A percentile compares a stretch with the other conserved stretches of the same genome.
Evolutionary conservation across 108 stramenopile genomes (phyloP).

Genomic region (Asterionellopsis glacialis): DNA sequence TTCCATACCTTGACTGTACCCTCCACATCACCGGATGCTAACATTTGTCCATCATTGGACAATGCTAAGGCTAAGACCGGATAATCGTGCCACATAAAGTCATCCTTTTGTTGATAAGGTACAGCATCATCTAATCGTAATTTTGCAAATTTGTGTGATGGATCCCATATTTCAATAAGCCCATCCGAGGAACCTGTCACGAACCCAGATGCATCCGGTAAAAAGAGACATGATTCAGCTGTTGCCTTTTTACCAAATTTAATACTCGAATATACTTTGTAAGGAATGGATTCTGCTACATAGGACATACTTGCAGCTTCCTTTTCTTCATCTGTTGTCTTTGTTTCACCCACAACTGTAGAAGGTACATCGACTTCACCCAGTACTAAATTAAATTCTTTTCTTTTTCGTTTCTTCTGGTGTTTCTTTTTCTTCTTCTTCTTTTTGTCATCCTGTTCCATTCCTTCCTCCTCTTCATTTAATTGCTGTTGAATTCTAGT

Average conservation of each 20-base stretch:
- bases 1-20: slow-evolving; percentile 85
- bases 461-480: slow-evolving; percentile 30
- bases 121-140: slow-evolving; percentile 43
- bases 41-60: slow-evolving; percentile 76
- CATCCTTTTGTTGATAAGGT: slow-evolving; percentile 70
- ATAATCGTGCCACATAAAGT: slow-evolving; percentile 87
- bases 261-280: slow-evolving; percentile 48
- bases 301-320: background rate
- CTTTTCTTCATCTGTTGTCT: slow-evolving; percentile 14
- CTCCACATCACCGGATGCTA: slow-evolving; percentile 73
- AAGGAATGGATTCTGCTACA: slow-evolving; percentile 44
- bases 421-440: slow-evolving; percentile 21
- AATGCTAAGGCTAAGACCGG: slow-evolving; percentile 57
- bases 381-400: slow-evolving; percentile 70
- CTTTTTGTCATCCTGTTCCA: slow-evolving; percentile 10
- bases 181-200: slow-evolving; percentile 91
- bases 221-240: slow-evolving; percentile 72
- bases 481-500: slow-evolving; percentile 27
- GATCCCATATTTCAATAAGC: slow-evolving; percentile 93
- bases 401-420: slow-evolving; percentile 27
- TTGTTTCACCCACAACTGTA: slow-evolving; percentile 16
- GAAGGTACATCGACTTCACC: slow-evolving; percentile 39
- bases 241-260: slow-evolving; percentile 81
- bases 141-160: slow-evolving; percentile 38
- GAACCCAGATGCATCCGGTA: slow-evolving; percentile 63